Base-by-base conservation (phyloP, 2,329 filamentous ascomycete species). In the Epichloe coenophiala region DNA sequence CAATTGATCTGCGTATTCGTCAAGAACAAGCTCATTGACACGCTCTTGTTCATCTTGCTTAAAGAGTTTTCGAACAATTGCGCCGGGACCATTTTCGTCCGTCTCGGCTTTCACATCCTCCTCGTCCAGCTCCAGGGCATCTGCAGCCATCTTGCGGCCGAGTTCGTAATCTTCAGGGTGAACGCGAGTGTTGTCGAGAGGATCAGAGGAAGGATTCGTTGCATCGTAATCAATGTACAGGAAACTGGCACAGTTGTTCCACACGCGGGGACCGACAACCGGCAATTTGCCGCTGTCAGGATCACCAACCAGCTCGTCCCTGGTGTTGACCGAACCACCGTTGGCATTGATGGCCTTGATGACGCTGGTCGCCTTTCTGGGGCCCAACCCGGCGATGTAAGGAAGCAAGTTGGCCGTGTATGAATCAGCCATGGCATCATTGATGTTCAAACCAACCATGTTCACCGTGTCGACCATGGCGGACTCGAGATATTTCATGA, bases 391-490 rank as follows among this genome's bases (percentile, higher is more conserved):
- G 59, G 88, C 88, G 21, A 98, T 80, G 59, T 90, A 98, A 4
- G 90, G 90, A 38, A 98, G 74, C 1, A 98, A 76, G 56, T 91
- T 93, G 13, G 89, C 88, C 8, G 86, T 85, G 60, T 93, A 88
- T 1, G 81, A 64, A 64, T 96, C 88, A 42, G 75, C 76, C 51
- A 95, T 83, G 13, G 90, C 89, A 57, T 96, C 90, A 60, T 96
- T 95, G 62, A 98, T 85, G 60, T 97, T 88, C 38, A 98, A 88
- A 62, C 93, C 93, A 44, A 90, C 89, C 42, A 98, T 80, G 64
- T 98, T 98, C 58, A 98, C 93, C 77, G 95, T 95, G 64, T 98
- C 93, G 11, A 98, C 91, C 81, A 98, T 87, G 43, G 91, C 88
- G n/a, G 87, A 94, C 61, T 98, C 93, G 15, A 98, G 76, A 53